phyloP scores from a whole-genome alignment of 164 flowering plant genomes.

The Protea cynaroides region DNA sequence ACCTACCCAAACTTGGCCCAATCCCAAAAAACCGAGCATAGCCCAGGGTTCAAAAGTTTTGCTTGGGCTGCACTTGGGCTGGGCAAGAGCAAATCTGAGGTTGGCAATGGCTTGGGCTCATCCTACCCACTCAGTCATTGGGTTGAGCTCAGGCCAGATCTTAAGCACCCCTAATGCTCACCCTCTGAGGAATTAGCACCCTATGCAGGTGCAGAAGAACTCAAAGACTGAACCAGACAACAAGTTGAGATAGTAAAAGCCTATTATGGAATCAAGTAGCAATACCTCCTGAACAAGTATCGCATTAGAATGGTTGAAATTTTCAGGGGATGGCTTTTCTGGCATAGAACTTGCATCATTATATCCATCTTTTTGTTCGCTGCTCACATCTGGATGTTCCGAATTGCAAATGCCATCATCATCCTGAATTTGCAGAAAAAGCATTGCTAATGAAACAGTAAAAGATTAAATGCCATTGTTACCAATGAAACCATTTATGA shows the following conservation, averaged over 20 bases:
- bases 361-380: conserved; percentile 25
- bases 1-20: too few relatives aligned
- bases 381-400: conserved; percentile 38
- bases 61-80: too few relatives aligned
- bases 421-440: conserved; percentile 68
- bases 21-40: too few relatives aligned
- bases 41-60: too few relatives aligned
- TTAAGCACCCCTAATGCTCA: too few relatives aligned
- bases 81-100: too few relatives aligned
- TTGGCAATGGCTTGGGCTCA: too few relatives aligned
- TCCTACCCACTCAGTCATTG: too few relatives aligned
- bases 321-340: conserved; percentile 32
- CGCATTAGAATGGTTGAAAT: conserved; percentile 26
- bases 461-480: background rate
- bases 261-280: conserved; percentile 1
- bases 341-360: conserved; percentile 24
- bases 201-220: background rate
- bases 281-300: conserved; percentile 44
- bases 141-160: too few relatives aligned
- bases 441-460: conserved; percentile 7
- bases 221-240: background rate
- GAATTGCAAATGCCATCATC: conserved; percentile 34
- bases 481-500: conserved; percentile 3
- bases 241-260: background rate
- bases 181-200: too few relatives aligned